These are phyloP conservation scores for Sphaerulina vaccinii DNA, from an alignment of 2,329 filamentous ascomycete species.

Conservation along the genomic window DNA sequence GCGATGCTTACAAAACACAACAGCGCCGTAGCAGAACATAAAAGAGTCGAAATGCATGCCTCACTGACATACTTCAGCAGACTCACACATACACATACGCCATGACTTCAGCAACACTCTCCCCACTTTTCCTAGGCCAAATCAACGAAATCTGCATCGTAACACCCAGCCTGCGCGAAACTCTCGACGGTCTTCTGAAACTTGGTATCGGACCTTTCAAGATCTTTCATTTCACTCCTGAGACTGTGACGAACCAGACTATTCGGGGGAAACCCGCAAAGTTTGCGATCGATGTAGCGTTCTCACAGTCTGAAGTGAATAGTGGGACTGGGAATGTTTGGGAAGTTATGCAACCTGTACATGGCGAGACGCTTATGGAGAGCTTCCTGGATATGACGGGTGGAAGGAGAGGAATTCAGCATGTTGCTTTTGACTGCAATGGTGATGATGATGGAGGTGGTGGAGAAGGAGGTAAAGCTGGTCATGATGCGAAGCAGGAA, in stretches of 20 bases:
- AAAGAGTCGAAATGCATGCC: neutral
- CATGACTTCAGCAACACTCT: neutral
- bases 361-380: constrained; percentile 12
- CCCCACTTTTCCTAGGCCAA: constrained; percentile 6
- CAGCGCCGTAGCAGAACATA: neutral
- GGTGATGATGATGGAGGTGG: too few relatives aligned
- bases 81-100: neutral
- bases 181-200: constrained; percentile 3
- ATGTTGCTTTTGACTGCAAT: constrained; percentile 15
- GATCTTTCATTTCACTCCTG: constrained; percentile 12
- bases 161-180: constrained; percentile 3
- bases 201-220: constrained; percentile 17
- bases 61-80: neutral
- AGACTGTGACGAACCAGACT: constrained; percentile 10
- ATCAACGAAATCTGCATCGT: constrained; percentile 16
- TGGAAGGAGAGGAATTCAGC: constrained; percentile 16
- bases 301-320: constrained; percentile 11
- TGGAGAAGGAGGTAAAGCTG: neutral
- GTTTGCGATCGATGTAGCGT: constrained; percentile 14
- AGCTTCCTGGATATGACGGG: constrained; percentile 11
- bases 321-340: constrained; percentile 6
- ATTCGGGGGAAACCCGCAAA: neutral
- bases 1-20: neutral
- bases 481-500: constrained; percentile 5
- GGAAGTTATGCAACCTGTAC: constrained; percentile 16